Evolutionary conservation across 768 basidiomycete species (phyloP).

Genomic region (Tylopilus rubrobrunneus): DNA sequence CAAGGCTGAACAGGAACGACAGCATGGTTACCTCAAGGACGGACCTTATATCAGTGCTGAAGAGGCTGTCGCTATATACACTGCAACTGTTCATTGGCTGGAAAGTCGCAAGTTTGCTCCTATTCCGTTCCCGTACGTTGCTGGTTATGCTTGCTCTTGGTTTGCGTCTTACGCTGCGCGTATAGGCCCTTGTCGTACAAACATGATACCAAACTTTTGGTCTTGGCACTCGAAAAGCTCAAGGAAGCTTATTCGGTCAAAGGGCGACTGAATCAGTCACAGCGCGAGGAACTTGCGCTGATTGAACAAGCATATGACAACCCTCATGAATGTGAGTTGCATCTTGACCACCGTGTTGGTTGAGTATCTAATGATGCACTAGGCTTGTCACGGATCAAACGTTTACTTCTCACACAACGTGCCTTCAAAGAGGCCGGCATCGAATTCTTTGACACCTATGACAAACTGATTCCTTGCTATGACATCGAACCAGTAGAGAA

Average conservation of each 20-base stretch:
- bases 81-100: slow-evolving; percentile 97
- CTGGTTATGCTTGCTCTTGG: slow-evolving; percentile 2
- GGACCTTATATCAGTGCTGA: slow-evolving; percentile 99
- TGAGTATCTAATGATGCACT: slow-evolving; percentile 4
- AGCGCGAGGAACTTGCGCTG: slow-evolving; percentile 94
- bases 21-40: slow-evolving; percentile 98
- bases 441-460: slow-evolving; percentile 95
- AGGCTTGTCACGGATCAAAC: slow-evolving; percentile 96
- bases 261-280: slow-evolving; percentile 95
- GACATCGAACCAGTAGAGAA: slow-evolving; percentile 99
- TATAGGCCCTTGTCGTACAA: slow-evolving; percentile 91
- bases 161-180: slow-evolving; percentile 1
- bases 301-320: slow-evolving; percentile 99
- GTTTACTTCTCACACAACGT: slow-evolving; percentile 91
- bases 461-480: slow-evolving; percentile 97
- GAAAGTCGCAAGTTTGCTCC: slow-evolving; percentile 98
- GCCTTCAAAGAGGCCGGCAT: slow-evolving; percentile 99
- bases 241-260: slow-evolving; percentile 99
- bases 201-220: slow-evolving; percentile 96
- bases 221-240: slow-evolving; percentile 94
- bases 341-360: neutral
- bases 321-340: slow-evolving; percentile 84
- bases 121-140: slow-evolving; percentile 89
- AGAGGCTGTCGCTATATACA: slow-evolving; percentile 98
- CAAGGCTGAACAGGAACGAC: slow-evolving; percentile 98